Evolutionary conservation across 1,284 basidiomycete species (phyloP).

Genomic region (Naganishia liquefaciens): DNA sequence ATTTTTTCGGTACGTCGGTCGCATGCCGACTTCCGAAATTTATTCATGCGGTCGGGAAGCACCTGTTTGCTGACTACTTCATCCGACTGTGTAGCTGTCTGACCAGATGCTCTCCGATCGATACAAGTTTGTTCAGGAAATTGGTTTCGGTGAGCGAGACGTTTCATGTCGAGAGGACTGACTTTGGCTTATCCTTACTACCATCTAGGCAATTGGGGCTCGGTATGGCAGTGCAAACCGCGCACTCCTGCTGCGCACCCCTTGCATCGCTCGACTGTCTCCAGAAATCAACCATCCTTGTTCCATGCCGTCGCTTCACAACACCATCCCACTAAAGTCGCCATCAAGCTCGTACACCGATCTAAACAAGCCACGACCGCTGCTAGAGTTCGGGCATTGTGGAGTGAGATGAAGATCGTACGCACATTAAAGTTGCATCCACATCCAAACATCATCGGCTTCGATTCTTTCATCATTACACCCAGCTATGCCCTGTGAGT

Average conservation of each 20-base stretch:
- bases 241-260: conserved; percentile 31
- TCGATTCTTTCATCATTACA: conserved; percentile 89
- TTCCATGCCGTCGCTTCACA: conserved; percentile 28
- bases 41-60: too few species aligned
- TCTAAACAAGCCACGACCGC: conserved; percentile 76
- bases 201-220: conserved; percentile 48
- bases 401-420: conserved; percentile 94
- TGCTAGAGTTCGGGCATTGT: conserved; percentile 81
- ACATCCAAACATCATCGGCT: conserved; percentile 85
- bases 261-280: conserved; percentile 18
- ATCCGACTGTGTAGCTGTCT: conserved; percentile 35
- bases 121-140: conserved; percentile 46
- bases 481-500: conserved; percentile 82
- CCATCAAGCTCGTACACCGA: conserved; percentile 84
- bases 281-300: conserved; percentile 15
- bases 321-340: conserved; percentile 59
- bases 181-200: background rate
- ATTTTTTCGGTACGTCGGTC: conserved; percentile 31
- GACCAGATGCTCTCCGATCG: conserved; percentile 46
- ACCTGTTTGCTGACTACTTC: background rate
- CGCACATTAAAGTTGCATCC: conserved; percentile 73
- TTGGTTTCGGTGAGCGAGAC: conserved; percentile 46
- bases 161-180: background rate
- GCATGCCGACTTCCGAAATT: background rate
- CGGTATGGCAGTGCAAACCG: conserved; percentile 48